Conservation (phyloP, 1,284 basidiomycete genomes). For the Rhodotorula sp. region DNA sequence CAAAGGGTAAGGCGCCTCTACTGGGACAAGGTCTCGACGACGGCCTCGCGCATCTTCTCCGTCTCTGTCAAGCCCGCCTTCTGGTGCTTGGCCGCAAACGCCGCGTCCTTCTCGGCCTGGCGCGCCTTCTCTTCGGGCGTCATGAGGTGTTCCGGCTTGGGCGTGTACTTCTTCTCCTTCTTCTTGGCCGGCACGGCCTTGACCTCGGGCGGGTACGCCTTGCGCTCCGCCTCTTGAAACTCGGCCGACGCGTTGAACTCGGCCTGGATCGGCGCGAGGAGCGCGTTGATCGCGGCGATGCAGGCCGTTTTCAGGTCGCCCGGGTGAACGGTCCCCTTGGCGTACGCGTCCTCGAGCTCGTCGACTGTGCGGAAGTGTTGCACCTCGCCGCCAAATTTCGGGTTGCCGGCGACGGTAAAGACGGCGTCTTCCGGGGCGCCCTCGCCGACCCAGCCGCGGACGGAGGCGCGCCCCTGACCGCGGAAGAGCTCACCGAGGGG, state of each 20-base stretch:
- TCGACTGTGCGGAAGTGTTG: constrained; percentile 56
- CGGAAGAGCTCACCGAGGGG: constrained; percentile 72
- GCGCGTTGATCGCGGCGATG: constrained; percentile 67
- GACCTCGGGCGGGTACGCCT: constrained; percentile 78
- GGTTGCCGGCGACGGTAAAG: constrained; percentile 36
- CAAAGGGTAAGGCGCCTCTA: neutral
- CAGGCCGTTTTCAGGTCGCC: constrained; percentile 85
- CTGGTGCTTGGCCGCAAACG: constrained; percentile 3
- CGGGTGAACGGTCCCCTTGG: constrained; percentile 75
- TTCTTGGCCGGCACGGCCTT: constrained; percentile 36
- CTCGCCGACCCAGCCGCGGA: constrained; percentile 30
- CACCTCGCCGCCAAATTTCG: constrained; percentile 34
- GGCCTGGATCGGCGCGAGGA: constrained; percentile 78
- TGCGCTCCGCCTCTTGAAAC: constrained; percentile 73
- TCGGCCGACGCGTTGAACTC: constrained; percentile 68
- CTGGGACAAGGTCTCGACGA: constrained; percentile 21
- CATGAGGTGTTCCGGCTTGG: constrained; percentile 39
- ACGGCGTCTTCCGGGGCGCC: constrained; percentile 47
- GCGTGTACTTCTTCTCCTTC: constrained; percentile 41
- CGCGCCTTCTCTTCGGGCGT: constrained; percentile 37
- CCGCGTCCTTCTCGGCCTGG: constrained; percentile 31
- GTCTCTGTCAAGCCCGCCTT: constrained; percentile 15
- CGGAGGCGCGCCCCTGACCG: constrained; percentile 44
- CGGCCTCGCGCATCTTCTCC: constrained; percentile 23
- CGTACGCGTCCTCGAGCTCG: constrained; percentile 77